Conservation (phyloP, 805 yeast species). For the Metschnikowia continentalis region DNA sequence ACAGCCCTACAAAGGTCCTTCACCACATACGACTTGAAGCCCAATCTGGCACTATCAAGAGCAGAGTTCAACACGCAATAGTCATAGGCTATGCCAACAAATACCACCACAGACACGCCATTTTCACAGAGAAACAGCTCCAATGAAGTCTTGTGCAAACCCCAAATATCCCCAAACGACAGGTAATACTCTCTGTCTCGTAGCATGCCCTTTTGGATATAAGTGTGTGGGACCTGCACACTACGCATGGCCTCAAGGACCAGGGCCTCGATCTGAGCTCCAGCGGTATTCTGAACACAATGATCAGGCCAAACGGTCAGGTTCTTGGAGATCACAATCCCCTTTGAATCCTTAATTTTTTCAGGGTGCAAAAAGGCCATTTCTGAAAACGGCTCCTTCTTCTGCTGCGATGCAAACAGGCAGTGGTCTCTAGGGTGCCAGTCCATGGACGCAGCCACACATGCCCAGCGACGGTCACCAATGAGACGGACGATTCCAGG, state of each 20-base stretch:
- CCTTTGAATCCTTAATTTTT: slow-evolving; percentile 23
- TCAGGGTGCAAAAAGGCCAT: slow-evolving; percentile 51
- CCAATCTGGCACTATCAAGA: slow-evolving; percentile 55
- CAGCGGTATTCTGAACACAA: slow-evolving; percentile 69
- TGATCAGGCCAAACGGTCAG: slow-evolving; percentile 87
- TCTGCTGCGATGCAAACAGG: slow-evolving; percentile 76
- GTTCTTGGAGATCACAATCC: slow-evolving; percentile 21
- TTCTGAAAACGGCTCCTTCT: slow-evolving; percentile 46
- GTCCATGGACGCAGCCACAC: slow-evolving; percentile 72
- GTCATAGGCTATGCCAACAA: slow-evolving; percentile 85
- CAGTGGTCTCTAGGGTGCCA: slow-evolving; percentile 82
- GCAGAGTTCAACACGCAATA: slow-evolving; percentile 82
- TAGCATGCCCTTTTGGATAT: slow-evolving; percentile 68
- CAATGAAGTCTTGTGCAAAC: slow-evolving; percentile 64
- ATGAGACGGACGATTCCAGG: slow-evolving; percentile 48
- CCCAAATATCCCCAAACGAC: slow-evolving; percentile 80
- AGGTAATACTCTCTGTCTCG: slow-evolving; percentile 81
- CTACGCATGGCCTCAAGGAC: slow-evolving; percentile 39
- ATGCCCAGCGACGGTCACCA: slow-evolving; percentile 48
- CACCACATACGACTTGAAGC: slow-evolving; percentile 62
- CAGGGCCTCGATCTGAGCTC: slow-evolving; percentile 57
- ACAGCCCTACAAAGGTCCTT: slow-evolving; percentile 56
- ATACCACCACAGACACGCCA: slow-evolving; percentile 55
- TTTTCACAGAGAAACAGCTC: slow-evolving; percentile 41
- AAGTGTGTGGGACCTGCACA: slow-evolving; percentile 28